Evolutionary conservation across 2,329 filamentous ascomycete species (phyloP).

Genomic region (Aspergillus transmontanensis): DNA sequence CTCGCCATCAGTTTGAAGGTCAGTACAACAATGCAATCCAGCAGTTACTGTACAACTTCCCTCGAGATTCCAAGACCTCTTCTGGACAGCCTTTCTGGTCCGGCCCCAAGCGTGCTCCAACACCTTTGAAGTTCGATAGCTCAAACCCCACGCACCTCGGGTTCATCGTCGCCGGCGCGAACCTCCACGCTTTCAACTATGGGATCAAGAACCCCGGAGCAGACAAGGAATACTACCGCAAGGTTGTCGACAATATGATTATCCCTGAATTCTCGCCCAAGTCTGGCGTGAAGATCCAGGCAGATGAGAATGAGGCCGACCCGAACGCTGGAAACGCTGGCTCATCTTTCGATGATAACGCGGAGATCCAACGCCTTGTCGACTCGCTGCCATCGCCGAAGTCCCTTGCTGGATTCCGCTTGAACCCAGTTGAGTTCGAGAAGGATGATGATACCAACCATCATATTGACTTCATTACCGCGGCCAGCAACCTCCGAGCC

Average conservation of each 20-base stretch:
- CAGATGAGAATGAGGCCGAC: conserved; percentile 91
- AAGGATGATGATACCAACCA: conserved; percentile 98
- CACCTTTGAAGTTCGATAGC: conserved; percentile 84
- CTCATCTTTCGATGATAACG: conserved; percentile 66
- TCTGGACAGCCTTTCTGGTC: conserved; percentile 95
- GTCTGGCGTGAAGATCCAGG: conserved; percentile 92
- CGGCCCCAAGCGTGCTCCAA: conserved; percentile 93
- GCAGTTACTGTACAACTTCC: conserved; percentile 95
- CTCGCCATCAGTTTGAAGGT: conserved; percentile 88
- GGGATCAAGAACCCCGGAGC: conserved; percentile 83
- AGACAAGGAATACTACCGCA: conserved; percentile 71
- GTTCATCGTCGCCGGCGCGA: conserved; percentile 85
- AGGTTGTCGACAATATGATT: conserved; percentile 87
- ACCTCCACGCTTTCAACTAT: conserved; percentile 97
- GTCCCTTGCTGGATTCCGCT: conserved; percentile 81
- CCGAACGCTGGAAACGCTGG: conserved; percentile 69
- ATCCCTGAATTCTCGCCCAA: conserved; percentile 93
- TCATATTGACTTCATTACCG: conserved; percentile 99
- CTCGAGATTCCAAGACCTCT: conserved; percentile 87
- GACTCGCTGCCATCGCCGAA: conserved; percentile 75
- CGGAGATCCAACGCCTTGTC: conserved; percentile 74
- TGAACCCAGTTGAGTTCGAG: conserved; percentile 93
- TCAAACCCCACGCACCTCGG: conserved; percentile 83
- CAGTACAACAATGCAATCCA: conserved; percentile 97
- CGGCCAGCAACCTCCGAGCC: conserved; percentile 91